Evolutionary conservation across 2,329 filamentous ascomycete species (phyloP).

Genomic region (Furcasterigmium sp.): DNA sequence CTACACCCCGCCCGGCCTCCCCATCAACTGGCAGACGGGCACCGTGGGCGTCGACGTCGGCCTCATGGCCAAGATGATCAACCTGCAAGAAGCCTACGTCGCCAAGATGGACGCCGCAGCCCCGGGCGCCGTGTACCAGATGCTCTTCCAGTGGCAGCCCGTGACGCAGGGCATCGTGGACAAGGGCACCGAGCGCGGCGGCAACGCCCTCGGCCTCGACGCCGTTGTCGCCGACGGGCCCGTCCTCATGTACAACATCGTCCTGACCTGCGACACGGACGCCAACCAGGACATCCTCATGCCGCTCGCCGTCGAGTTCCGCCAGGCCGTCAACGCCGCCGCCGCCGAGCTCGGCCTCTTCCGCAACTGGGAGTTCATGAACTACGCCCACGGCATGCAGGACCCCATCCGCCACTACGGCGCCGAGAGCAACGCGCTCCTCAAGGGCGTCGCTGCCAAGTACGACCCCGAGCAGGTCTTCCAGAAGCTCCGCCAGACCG

Average conservation of each 20-base stretch:
- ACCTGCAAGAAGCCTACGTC: slow-evolving; percentile 2
- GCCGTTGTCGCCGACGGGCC: slow-evolving; percentile 27
- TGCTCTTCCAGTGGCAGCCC: slow-evolving; percentile 18
- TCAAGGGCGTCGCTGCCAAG: slow-evolving; percentile 20
- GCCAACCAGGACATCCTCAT: slow-evolving; percentile 26
- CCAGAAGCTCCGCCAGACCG: slow-evolving; percentile 22
- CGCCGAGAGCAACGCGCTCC: slow-evolving; percentile 21
- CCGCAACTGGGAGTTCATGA: slow-evolving; percentile 34
- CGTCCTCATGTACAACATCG: slow-evolving; percentile 28
- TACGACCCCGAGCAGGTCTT: slow-evolving; percentile 28
- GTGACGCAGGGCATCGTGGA: slow-evolving; percentile 22
- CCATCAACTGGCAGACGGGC: slow-evolving; percentile 2
- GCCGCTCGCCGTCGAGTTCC: slow-evolving; percentile 50
- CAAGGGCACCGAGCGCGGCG: slow-evolving; percentile 16
- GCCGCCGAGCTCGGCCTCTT: slow-evolving; percentile 20
- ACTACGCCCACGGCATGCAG: slow-evolving; percentile 36
- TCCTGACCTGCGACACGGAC: slow-evolving; percentile 31
- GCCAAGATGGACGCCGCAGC: background rate
- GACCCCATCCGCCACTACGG: slow-evolving; percentile 32
- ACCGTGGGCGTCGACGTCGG: slow-evolving; percentile 2
- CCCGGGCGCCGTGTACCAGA: slow-evolving; percentile 6
- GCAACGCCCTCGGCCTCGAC: slow-evolving; percentile 26
- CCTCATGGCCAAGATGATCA: slow-evolving; percentile 2
- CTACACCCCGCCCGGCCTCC: background rate
- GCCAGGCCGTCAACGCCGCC: slow-evolving; percentile 43